A percentile compares a stretch with the other conserved stretches of the same genome.
Conservation (phyloP, 306 rosid species). For the Biancaea sappan region DNA sequence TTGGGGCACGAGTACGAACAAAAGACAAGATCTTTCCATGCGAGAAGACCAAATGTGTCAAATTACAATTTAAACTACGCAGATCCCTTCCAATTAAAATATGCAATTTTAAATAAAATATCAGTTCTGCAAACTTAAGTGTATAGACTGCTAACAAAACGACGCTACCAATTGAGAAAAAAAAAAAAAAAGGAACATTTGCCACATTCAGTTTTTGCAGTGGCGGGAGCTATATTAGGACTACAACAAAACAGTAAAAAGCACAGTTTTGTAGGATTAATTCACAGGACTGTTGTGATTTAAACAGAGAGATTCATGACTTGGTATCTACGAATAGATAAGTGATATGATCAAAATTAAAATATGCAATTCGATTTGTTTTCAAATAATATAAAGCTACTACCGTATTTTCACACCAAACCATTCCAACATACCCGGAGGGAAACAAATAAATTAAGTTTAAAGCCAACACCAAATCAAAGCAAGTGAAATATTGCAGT, state of each 20-base stretch:
- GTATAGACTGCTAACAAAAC: neutral
- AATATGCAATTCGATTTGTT: neutral
- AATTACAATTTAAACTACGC: neutral
- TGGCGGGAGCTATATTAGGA: neutral
- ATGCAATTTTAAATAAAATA: neutral
- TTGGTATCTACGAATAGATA: neutral
- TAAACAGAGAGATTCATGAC: neutral
- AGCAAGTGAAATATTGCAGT: neutral
- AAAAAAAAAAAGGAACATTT: too few relatives aligned
- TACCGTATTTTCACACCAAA: neutral
- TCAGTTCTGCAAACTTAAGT: neutral
- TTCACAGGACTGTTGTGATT: neutral
- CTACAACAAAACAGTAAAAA: neutral
- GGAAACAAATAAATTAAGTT: neutral
- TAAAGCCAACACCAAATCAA: neutral
- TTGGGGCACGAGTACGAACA: neutral
- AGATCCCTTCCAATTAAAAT: constrained; percentile 1
- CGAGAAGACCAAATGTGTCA: neutral
- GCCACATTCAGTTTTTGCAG: neutral
- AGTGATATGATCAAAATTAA: neutral
- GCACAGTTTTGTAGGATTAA: neutral
- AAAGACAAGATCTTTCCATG: constrained; percentile 20
- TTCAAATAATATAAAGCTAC: neutral
- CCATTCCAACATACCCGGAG: too few relatives aligned
- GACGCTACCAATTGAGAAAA: neutral